Evolutionary conservation across 495 filamentous ascomycete genomes (phyloP).

Genomic region (Neurospora pannonica): DNA sequence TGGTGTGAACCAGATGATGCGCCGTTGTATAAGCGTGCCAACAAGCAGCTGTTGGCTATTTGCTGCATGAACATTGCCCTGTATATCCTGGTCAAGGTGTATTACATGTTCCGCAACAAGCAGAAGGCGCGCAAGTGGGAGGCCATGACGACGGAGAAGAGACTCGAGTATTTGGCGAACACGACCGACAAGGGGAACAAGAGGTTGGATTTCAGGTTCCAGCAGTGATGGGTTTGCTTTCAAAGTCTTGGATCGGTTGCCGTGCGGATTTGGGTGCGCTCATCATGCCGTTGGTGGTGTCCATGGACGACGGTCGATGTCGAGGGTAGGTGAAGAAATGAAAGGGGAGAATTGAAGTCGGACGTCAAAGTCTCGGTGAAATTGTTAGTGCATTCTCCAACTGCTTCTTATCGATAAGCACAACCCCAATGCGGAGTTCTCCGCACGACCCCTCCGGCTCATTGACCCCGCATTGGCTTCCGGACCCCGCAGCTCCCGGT

Average conservation of each 20-base stretch:
- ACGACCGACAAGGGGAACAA: slow-evolving; percentile 69
- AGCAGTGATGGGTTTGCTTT: slow-evolving; percentile 14
- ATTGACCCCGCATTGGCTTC: not conserved
- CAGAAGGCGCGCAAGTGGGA: slow-evolving; percentile 38
- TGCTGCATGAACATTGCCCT: slow-evolving; percentile 45
- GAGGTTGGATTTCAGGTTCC: slow-evolving; percentile 50
- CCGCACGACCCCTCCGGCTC: not conserved
- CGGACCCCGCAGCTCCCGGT: not conserved
- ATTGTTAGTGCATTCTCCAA: not conserved
- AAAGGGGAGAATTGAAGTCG: not conserved
- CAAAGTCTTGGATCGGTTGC: not conserved
- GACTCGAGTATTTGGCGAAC: slow-evolving; percentile 52
- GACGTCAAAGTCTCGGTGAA: not conserved
- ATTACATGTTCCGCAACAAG: slow-evolving; percentile 53
- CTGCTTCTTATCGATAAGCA: not conserved
- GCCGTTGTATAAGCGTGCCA: slow-evolving; percentile 53
- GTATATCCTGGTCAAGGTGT: slow-evolving; percentile 48
- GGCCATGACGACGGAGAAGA: slow-evolving; percentile 55
- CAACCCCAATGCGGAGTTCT: not conserved
- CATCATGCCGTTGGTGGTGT: not conserved
- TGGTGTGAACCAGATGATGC: slow-evolving; percentile 38
- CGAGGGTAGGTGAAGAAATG: not conserved
- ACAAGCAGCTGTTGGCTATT: slow-evolving; percentile 50
- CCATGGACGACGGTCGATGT: not conserved
- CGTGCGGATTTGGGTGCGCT: not conserved